Conservation (phyloP, 495 filamentous ascomycete genomes). For the Daldinia vernicosa region DNA sequence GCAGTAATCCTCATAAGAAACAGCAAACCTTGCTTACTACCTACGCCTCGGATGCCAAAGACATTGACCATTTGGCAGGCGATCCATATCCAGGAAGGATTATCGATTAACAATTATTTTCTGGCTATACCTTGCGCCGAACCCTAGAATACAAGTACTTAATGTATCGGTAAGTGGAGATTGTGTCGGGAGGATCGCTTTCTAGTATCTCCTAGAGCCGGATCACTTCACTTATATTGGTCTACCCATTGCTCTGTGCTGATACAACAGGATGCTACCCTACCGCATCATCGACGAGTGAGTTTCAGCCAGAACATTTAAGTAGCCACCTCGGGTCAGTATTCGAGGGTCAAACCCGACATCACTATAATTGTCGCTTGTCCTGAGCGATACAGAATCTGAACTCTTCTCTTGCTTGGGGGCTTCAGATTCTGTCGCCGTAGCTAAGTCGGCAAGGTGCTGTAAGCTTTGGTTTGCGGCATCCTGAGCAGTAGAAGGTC, state of each 20-base stretch:
- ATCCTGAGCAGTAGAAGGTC: slow-evolving; percentile 45
- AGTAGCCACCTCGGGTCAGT: slow-evolving; percentile 44
- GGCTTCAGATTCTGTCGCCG: slow-evolving; percentile 48
- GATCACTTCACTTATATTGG: not conserved
- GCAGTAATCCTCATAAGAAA: not conserved
- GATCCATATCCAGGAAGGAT: not conserved
- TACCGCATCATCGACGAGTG: slow-evolving; percentile 21
- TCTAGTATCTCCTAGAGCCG: not conserved
- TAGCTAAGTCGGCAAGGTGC: slow-evolving; percentile 71
- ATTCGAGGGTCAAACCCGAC: slow-evolving; percentile 45
- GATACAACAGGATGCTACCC: slow-evolving; percentile 6
- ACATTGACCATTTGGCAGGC: not conserved
- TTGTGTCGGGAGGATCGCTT: not conserved
- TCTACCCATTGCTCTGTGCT: not conserved
- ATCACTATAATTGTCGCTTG: slow-evolving; percentile 43
- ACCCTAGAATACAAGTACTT: not conserved
- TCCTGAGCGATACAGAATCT: slow-evolving; percentile 33
- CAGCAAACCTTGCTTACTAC: not conserved
- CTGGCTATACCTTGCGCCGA: not conserved
- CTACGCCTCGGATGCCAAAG: not conserved
- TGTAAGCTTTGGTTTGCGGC: slow-evolving; percentile 61
- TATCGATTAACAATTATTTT: slow-evolving; percentile 4
- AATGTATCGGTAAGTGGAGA: slow-evolving; percentile 2
- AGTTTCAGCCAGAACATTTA: slow-evolving; percentile 44
- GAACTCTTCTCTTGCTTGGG: slow-evolving; percentile 30